Evolutionary conservation across 2,329 filamentous ascomycete species (phyloP).

Genomic region (Dactylellina leptospora): DNA sequence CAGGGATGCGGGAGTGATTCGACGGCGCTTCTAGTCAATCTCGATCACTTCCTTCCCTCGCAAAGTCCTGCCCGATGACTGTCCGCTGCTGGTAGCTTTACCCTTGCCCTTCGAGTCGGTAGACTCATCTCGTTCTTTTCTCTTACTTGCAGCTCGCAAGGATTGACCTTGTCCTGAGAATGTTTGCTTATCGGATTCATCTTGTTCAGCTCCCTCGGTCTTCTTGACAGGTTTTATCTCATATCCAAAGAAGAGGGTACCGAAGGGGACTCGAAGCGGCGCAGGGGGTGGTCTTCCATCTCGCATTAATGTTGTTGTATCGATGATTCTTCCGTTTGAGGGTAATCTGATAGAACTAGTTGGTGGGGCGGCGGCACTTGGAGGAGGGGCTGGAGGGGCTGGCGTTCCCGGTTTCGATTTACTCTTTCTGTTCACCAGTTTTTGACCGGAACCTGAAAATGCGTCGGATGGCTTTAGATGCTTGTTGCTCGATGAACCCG

Average conservation of each 20-base stretch:
- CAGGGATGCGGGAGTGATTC: background rate
- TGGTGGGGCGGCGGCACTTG: conserved; percentile 60
- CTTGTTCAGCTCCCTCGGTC: conserved; percentile 23
- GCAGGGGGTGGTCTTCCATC: conserved; percentile 69
- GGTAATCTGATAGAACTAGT: conserved; percentile 58
- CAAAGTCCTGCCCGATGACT: conserved; percentile 32
- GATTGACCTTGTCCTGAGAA: conserved; percentile 47
- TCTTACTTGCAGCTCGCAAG: conserved; percentile 21
- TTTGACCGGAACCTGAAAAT: conserved; percentile 81
- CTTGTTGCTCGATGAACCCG: conserved; percentile 70
- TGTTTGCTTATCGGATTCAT: conserved; percentile 1
- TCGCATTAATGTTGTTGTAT: conserved; percentile 57
- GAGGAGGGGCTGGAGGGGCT: conserved; percentile 68
- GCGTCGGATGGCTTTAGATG: conserved; percentile 60
- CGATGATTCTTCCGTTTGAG: conserved; percentile 32
- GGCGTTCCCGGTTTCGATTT: conserved; percentile 69
- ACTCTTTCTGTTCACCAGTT: conserved; percentile 81
- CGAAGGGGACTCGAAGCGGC: conserved; percentile 81
- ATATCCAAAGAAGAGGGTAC: conserved; percentile 97
- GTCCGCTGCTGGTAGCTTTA: conserved; percentile 27
- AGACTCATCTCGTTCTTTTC: conserved; percentile 42
- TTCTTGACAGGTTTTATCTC: conserved; percentile 88
- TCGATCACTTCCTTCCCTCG: conserved; percentile 44
- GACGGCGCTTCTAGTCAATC: conserved; percentile 28
- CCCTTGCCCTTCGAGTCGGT: conserved; percentile 47